Base-by-base conservation (phyloP, 345 rosid genomes). In the Pugionium dolabratum region DNA sequence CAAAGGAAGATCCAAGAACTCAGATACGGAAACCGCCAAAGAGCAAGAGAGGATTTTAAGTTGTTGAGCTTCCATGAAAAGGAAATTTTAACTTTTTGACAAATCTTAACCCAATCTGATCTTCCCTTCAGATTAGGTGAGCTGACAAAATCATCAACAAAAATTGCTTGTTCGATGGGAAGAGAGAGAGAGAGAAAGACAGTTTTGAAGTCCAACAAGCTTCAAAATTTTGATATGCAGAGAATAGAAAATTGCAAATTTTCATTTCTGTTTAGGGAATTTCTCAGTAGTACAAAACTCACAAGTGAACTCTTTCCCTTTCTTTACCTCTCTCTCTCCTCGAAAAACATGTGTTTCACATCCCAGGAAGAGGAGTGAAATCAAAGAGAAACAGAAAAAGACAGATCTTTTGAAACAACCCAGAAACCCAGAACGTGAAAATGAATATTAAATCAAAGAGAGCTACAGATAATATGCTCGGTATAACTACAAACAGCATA, bases 31-130 rank as follows among this genome's bases (percentile, higher is more conserved):
- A 61, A 47, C 64, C 54, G 73, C 63, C 69, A 67, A 48, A 53
- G 60, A 51, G 44, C 57, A 56, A 81, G 41, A 66, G 32, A 66
- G 50, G 26, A 30, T 3, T 70, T 48, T 37, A 59, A 59, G 76
- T 70, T 59, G 70, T 41, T 62, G 77, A 72, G 72, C 73, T 67
- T 61, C 72, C 76, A 73, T 66, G 76, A 73, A 73, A 73, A 73
- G 62, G 31, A 73, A 59, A 46, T 52, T 73, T 66, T 59, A 73
- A 66, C 72, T 44, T 64, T 72, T 28, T 34, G 66, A 64, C 54
- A 72, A 72, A 72, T 64, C 70, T 64, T 64, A 71, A 46, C 59
- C 2, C 52, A 71, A 32, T 63, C 58, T 55, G 18, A 37, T 54
- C 63, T 71, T 62, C 69, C 47, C 72, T 61, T 39, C 58, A 33